Evolutionary conservation across 345 rosid genomes (phyloP), one percentile per base, ranked within the genome.

Genomic region (Lepidium aucheri): DNA sequence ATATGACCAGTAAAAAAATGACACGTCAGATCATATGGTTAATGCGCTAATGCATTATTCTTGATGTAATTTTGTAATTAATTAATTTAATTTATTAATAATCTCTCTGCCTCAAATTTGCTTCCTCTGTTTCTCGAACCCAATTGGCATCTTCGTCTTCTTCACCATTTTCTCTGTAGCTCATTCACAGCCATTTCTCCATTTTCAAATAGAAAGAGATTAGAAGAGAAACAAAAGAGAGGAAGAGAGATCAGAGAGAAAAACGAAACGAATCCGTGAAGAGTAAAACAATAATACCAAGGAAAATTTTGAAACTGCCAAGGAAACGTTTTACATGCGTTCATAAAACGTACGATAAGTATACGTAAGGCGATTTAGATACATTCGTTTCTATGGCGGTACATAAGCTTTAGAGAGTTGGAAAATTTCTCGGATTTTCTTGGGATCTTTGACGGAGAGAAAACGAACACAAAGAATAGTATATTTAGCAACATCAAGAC

Each of bases 121-220:
- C 53, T 52, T 52, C 68, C 77, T 0, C 77, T 74, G 69, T 74
- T 61, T 61, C 46, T 61, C 46, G 63, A 72, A 51, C 67, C 60
- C 56, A 53, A 70, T 49, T 26, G 58, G 41, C 69, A 26, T 63
- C 54, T 49, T 70, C 69, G 8, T 55, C 69, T 51, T 60, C 45
- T 0, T 68, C 50, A 8, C 16, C 46, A 14, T 42, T 28, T 39
- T 35, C 60, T 57, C 71, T 59, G 50, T 42, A 51, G 63, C 68
- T 52, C 41, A 45, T 40, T 67, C 49, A 18, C 50, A 49, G 9
- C 40, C 60, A 58, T 58, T 65, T 51, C 49, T 35, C 51, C 60
- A 33, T 47, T 17, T 32, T 18, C 61, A 16, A 6, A 62, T 8
- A 10, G 28, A 26, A 14, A 53, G 13, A 6, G 6, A 24, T 7